Evolutionary conservation across 78 protist genomes (phyloP).

Genomic region (Planoprotostelium fungivorum): DNA sequence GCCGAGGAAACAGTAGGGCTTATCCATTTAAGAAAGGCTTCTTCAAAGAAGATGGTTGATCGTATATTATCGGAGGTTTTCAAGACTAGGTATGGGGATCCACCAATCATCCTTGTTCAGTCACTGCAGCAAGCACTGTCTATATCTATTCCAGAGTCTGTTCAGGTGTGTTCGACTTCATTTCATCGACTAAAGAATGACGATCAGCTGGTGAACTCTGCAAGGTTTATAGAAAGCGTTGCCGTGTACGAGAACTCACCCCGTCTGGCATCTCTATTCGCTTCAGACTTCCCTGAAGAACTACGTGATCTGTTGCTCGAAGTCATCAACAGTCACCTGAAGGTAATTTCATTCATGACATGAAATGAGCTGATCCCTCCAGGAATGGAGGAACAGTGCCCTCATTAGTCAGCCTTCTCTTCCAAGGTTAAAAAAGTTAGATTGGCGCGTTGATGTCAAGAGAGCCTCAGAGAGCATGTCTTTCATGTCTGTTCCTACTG

Average conservation of each 20-base stretch:
- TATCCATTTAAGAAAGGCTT: neutral
- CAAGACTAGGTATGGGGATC: neutral
- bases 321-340: neutral
- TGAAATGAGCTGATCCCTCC: too few relatives aligned
- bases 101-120: neutral
- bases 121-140: neutral
- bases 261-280: neutral
- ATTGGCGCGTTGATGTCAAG: slow-evolving; percentile 40
- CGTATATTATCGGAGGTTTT: neutral
- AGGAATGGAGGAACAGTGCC: neutral
- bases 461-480: slow-evolving; percentile 5
- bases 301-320: neutral
- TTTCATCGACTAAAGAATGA: neutral
- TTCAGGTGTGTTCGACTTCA: neutral
- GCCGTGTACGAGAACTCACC: neutral
- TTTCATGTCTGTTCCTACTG: slow-evolving; percentile 20
- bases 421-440: slow-evolving; percentile 7
- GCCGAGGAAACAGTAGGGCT: neutral
- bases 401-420: slow-evolving; percentile 3
- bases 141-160: neutral
- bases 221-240: neutral
- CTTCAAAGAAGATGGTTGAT: neutral
- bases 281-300: neutral
- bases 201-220: neutral
- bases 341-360: neutral